Evolutionary conservation across 305 asterid genomes (phyloP).

Genomic region (Fraxinus angustifolia): DNA sequence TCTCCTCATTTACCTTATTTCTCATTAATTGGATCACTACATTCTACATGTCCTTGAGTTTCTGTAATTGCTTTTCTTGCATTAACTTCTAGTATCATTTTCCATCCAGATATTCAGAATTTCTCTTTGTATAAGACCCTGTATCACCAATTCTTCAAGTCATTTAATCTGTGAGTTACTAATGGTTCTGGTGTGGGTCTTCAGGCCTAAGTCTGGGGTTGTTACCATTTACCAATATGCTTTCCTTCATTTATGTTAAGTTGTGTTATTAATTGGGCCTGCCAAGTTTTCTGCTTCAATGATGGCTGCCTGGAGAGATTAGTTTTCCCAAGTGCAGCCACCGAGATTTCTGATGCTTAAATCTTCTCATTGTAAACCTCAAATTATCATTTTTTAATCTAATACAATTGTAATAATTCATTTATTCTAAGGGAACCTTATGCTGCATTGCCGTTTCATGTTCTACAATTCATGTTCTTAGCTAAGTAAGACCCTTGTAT

Average conservation of each 20-base stretch:
- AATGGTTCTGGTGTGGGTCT: not conserved
- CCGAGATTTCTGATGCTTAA: not conserved
- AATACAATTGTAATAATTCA: not conserved
- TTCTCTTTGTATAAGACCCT: not conserved
- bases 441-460: not conserved
- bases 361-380: not conserved
- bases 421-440: conserved; percentile 7
- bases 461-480: not conserved
- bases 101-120: not conserved
- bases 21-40: not conserved
- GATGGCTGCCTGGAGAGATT: not conserved
- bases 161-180: not conserved
- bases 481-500: not conserved
- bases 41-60: conserved; percentile 14
- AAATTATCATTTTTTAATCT: not conserved
- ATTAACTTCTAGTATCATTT: not conserved
- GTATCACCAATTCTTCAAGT: not conserved
- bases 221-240: not conserved
- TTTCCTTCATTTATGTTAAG: not conserved
- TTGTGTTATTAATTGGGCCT: not conserved
- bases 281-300: not conserved
- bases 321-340: not conserved
- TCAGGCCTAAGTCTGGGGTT: not conserved
- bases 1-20: not conserved
- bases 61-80: not conserved